A percentile compares a stretch with the other conserved stretches of the same genome.
These are phyloP conservation scores for Backusella australiensis DNA, from an alignment of 192 early-diverging fungal genomes.

Conservation along the genomic window DNA sequence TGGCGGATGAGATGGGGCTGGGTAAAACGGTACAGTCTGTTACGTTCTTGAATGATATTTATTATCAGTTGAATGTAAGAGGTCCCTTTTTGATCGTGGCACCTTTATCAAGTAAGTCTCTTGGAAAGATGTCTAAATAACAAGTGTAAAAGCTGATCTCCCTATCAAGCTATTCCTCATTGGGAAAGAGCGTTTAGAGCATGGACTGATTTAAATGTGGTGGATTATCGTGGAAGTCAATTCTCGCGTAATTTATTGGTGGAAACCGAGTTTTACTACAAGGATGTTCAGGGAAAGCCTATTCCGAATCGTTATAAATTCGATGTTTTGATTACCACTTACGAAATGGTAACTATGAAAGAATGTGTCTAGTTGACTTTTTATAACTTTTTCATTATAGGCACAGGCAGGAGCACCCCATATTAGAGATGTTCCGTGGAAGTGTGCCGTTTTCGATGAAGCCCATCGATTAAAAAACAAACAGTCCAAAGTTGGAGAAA, in stretches of 20 bases:
- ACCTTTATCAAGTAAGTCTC: conserved; percentile 45
- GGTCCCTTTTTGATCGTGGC: conserved; percentile 78
- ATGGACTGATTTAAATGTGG: conserved; percentile 73
- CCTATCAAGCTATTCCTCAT: conserved; percentile 39
- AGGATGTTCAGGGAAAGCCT: conserved; percentile 50
- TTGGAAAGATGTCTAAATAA: background rate
- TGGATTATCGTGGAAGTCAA: conserved; percentile 72
- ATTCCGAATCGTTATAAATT: conserved; percentile 58
- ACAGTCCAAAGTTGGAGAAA: conserved; percentile 73
- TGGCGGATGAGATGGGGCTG: conserved; percentile 93
- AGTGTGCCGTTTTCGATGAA: conserved; percentile 75
- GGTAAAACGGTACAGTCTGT: conserved; percentile 65
- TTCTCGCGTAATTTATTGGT: conserved; percentile 68
- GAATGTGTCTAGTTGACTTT: background rate
- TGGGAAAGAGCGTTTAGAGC: conserved; percentile 70
- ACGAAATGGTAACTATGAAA: conserved; percentile 43
- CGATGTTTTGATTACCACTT: conserved; percentile 61
- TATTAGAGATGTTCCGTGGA: conserved; percentile 68
- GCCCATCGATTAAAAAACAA: conserved; percentile 87
- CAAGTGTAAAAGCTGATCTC: no score
- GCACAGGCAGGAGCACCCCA: conserved; percentile 63
- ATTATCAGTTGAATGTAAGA: conserved; percentile 54
- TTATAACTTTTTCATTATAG: background rate
- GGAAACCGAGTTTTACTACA: conserved; percentile 80
- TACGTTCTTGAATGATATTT: conserved; percentile 71